phyloP scores from a whole-genome alignment of 345 rosid species.

The Salix exigua region DNA sequence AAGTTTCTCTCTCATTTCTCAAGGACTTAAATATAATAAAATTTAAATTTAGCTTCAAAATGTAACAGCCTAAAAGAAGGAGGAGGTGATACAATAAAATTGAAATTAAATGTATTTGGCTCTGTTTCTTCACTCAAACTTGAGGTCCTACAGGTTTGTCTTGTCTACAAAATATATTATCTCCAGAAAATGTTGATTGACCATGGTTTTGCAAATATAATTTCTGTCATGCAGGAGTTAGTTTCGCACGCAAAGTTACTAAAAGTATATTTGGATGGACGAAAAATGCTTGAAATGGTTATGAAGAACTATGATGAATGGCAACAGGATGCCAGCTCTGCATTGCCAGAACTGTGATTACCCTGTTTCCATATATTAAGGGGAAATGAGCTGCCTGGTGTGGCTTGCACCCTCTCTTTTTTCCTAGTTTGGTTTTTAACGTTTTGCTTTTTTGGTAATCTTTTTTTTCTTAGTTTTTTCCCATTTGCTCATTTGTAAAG shows the following conservation, averaged over 20 bases:
- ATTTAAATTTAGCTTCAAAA: too few species aligned
- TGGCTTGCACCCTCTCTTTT: neutral
- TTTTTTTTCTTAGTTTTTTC: neutral
- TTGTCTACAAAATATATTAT: constrained; percentile 10
- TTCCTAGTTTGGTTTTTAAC: neutral
- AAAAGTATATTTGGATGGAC: constrained; percentile 55
- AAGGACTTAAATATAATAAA: too few species aligned
- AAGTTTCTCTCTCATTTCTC: too few species aligned
- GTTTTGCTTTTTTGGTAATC: neutral
- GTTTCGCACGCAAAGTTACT: constrained; percentile 61
- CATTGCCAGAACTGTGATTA: constrained; percentile 24
- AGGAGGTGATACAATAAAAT: too few species aligned
- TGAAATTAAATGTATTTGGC: constrained; percentile 5
- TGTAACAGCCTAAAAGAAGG: too few species aligned
- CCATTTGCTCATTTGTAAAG: too few species aligned
- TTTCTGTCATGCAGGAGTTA: constrained; percentile 53
- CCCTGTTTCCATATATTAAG: neutral
- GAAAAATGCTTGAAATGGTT: constrained; percentile 44
- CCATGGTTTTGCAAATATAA: constrained; percentile 10
- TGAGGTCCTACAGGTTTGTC: constrained; percentile 57
- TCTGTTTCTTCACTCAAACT: constrained; percentile 48
- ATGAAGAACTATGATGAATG: constrained; percentile 52
- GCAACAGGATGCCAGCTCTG: constrained; percentile 47
- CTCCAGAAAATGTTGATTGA: constrained; percentile 16
- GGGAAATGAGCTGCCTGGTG: neutral